Base-by-base conservation (phyloP, 2,329 filamentous ascomycete species). In the Alternaria viburni region DNA sequence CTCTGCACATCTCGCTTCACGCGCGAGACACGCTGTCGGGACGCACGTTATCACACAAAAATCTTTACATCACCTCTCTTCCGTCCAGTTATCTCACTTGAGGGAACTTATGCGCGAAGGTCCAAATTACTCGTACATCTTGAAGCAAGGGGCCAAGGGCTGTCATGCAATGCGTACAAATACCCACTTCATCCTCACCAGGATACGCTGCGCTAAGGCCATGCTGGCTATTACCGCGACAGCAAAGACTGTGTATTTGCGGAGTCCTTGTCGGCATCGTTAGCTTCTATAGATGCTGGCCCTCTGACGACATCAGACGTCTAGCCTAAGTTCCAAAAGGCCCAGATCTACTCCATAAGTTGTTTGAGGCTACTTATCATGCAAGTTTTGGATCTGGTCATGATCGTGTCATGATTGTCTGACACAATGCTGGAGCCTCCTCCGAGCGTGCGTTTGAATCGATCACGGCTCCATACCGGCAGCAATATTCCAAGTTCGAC, bases 21-120 rank as follows among this genome's bases (percentile, higher is more conserved):
- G 58, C 68, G 64, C 65, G 59, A 65, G 61, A 69, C 67, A 68
- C 60, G 59, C 59, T 61, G 64, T 65, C 67, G 69, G 68, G 56
- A 68, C 64, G 66, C 57, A 61, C 41, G 59, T 54, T 49, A 66
- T 58, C 59, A 60, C 47, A 59, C 57, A 51, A 36, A 45, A 54
- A 41, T 64, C 23, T 54, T 62, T 56, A 50, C 59, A 46, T 54
- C 46, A 10, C 32, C 41, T 57, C 23, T 55, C 41, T n/a, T 62
- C 61, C 30, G 30, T 55, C 45, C 43, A 49, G 41, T 50, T 32
- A 47, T 49, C 46, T 44, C 41, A 36, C 54, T 61, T 45, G 36
- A 47, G 45, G 32, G 49, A 59, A 51, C 36, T 47, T 32, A 55
- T 60, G 52, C 50, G 56, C 54, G 43, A 52, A 54, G 25, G 23